Evolutionary conservation across 2,329 filamentous ascomycete species (phyloP).

Genomic region (Fusarium metavorans): DNA sequence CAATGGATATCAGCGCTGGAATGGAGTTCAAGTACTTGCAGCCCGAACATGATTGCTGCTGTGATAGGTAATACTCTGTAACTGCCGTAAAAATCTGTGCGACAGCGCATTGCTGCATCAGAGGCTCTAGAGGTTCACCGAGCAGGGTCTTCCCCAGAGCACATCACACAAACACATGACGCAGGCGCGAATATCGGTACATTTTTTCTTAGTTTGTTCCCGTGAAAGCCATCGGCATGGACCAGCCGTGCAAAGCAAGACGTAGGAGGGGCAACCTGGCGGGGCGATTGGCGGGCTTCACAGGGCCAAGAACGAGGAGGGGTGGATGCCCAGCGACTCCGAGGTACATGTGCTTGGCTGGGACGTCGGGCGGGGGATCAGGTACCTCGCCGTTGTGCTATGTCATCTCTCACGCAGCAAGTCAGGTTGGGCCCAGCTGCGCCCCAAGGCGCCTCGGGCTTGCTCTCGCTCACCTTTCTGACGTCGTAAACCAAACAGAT

Average conservation of each 20-base stretch:
- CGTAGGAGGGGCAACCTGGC: slow-evolving; percentile 47
- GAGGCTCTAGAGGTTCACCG: slow-evolving; percentile 18
- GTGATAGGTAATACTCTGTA: slow-evolving; percentile 7
- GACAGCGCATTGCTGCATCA: slow-evolving; percentile 19
- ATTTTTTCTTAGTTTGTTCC: slow-evolving; percentile 21
- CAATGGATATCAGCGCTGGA: not conserved
- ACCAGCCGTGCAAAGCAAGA: slow-evolving; percentile 29
- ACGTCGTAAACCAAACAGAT: slow-evolving; percentile 37
- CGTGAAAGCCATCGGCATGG: slow-evolving; percentile 21
- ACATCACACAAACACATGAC: slow-evolving; percentile 13
- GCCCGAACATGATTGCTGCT: slow-evolving; percentile 1
- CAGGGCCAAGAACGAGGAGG: slow-evolving; percentile 23
- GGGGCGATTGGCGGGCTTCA: slow-evolving; percentile 29
- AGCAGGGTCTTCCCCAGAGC: slow-evolving; percentile 12
- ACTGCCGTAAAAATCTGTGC: slow-evolving; percentile 22
- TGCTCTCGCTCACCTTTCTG: slow-evolving; percentile 36
- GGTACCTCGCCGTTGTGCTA: slow-evolving; percentile 33
- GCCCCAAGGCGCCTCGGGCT: slow-evolving; percentile 40
- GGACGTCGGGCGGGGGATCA: not conserved
- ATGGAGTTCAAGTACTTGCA: not conserved
- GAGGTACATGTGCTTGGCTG: slow-evolving; percentile 16
- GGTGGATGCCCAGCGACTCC: slow-evolving; percentile 27
- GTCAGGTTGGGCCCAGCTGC: slow-evolving; percentile 40
- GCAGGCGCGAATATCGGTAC: slow-evolving; percentile 25
- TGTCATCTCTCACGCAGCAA: slow-evolving; percentile 39